Conservation (phyloP, 1,284 basidiomycete genomes). For the Apiotrichum montevideense region DNA sequence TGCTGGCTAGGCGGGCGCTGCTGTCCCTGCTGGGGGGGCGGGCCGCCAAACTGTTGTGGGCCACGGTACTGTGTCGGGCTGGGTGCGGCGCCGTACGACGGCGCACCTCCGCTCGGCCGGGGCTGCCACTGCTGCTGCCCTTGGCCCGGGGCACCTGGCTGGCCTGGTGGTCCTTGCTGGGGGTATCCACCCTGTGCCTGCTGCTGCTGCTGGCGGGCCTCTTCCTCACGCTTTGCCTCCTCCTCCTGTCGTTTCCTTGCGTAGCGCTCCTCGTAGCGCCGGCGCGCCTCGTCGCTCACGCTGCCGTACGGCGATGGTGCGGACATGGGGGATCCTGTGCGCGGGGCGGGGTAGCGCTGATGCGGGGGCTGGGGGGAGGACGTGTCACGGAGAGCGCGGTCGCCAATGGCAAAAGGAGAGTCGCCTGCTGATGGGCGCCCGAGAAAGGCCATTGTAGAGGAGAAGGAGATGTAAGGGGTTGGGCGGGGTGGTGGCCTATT, state of each 20-base stretch:
- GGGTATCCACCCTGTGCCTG: not conserved
- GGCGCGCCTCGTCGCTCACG: constrained; percentile 40
- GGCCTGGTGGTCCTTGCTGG: too few relatives aligned
- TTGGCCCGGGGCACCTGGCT: not conserved
- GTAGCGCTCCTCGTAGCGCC: constrained; percentile 44
- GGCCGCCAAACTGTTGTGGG: constrained; percentile 2
- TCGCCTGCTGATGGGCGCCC: constrained; percentile 44
- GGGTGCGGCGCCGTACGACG: not conserved
- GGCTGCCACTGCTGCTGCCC: constrained; percentile 2
- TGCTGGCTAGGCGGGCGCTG: constrained; percentile 12
- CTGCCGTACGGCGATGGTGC: constrained; percentile 36
- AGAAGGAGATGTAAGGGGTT: not conserved
- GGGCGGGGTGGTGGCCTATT: too few relatives aligned
- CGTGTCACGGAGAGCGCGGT: constrained; percentile 41
- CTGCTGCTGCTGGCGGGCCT: not conserved
- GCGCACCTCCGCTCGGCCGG: constrained; percentile 1
- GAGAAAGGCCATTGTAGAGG: constrained; percentile 28
- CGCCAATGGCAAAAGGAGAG: constrained; percentile 47
- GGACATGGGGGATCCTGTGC: constrained; percentile 19
- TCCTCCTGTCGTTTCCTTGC: constrained; percentile 37
- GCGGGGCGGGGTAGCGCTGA: constrained; percentile 37
- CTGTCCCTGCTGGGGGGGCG: constrained; percentile 11
- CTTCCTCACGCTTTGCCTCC: constrained; percentile 21
- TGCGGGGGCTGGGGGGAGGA: constrained; percentile 36
- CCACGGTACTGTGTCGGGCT: constrained; percentile 4